Percentiles rank a stretch among this genome's conserved stretches.
Evolutionary conservation across 345 rosid genomes (phyloP).

Genomic region (Pistacia integerrima): DNA sequence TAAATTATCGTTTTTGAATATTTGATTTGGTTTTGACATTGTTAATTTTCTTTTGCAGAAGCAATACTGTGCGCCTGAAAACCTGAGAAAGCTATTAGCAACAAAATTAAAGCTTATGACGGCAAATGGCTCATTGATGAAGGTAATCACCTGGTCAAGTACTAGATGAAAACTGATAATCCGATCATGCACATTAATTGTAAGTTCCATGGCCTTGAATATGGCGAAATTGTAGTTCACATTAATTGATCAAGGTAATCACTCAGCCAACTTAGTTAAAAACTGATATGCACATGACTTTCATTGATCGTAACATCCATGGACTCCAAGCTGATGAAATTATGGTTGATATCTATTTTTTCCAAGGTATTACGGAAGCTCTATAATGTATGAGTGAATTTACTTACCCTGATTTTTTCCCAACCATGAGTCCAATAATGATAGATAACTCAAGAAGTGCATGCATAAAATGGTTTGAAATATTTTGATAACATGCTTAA

Average conservation of each 20-base stretch:
- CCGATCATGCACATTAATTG: neutral
- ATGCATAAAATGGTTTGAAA: slow-evolving; percentile 11
- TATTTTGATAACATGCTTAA: neutral
- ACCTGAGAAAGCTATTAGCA: slow-evolving; percentile 77
- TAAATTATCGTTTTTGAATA: slow-evolving; percentile 16
- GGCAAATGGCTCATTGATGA: slow-evolving; percentile 76
- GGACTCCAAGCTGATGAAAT: no score
- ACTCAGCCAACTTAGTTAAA: no score
- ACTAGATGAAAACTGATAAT: slow-evolving; percentile 4
- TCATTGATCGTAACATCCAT: no score
- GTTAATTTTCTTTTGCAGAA: slow-evolving; percentile 53
- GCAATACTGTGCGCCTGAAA: slow-evolving; percentile 60
- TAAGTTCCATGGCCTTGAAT: neutral
- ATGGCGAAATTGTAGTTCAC: neutral
- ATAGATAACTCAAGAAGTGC: neutral
- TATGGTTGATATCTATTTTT: neutral
- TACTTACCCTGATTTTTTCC: slow-evolving; percentile 1
- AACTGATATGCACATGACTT: no score
- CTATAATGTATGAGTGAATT: neutral
- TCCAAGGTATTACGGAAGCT: slow-evolving; percentile 4
- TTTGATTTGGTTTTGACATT: slow-evolving; percentile 9
- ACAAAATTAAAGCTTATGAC: slow-evolving; percentile 72
- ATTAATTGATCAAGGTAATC: neutral
- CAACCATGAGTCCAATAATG: slow-evolving; percentile 4
- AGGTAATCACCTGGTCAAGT: slow-evolving; percentile 49